Percentiles rank a stretch among this genome's conserved stretches.
phyloP scores from a whole-genome alignment of 2,329 filamentous ascomycete genomes.

The Aspergillus novofumigatus region DNA sequence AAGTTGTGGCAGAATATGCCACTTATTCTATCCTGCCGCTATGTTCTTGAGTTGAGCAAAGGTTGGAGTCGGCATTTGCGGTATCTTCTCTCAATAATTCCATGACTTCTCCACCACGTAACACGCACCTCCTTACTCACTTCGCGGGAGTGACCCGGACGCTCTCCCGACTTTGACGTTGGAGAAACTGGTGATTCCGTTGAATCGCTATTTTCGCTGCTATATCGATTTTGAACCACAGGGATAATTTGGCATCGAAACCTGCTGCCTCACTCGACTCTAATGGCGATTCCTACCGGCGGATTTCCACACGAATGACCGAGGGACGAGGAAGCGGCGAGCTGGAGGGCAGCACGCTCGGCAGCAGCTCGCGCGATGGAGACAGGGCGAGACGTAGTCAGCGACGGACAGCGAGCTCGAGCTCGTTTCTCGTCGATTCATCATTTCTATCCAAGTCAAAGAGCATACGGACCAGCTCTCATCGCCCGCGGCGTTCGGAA shows the following conservation, averaged over 20 bases:
- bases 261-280: conserved; percentile 6
- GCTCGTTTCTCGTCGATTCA: conserved; percentile 46
- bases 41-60: not conserved
- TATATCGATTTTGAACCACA: not conserved
- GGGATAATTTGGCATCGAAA: not conserved
- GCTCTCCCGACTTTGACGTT: conserved; percentile 19
- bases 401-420: conserved; percentile 29
- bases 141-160: conserved; percentile 17
- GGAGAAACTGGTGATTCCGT: not conserved
- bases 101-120: conserved; percentile 18
- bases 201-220: not conserved
- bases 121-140: conserved; percentile 18
- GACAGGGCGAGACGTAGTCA: conserved; percentile 24
- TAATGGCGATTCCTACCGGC: conserved; percentile 17
- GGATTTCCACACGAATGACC: conserved; percentile 19
- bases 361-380: conserved; percentile 33
- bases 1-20: not conserved
- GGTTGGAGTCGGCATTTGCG: not conserved
- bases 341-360: conserved; percentile 35
- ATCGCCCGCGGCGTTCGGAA: conserved; percentile 21
- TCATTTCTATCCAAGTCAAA: conserved; percentile 27
- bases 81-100: conserved; percentile 1
- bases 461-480: conserved; percentile 22
- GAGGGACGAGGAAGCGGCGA: conserved; percentile 28
- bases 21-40: not conserved